Percentiles rank a stretch among this genome's conserved stretches.
These are phyloP conservation scores for Capsicum pubescens DNA, from an alignment of 257 asterid species.

Conservation along the genomic window DNA sequence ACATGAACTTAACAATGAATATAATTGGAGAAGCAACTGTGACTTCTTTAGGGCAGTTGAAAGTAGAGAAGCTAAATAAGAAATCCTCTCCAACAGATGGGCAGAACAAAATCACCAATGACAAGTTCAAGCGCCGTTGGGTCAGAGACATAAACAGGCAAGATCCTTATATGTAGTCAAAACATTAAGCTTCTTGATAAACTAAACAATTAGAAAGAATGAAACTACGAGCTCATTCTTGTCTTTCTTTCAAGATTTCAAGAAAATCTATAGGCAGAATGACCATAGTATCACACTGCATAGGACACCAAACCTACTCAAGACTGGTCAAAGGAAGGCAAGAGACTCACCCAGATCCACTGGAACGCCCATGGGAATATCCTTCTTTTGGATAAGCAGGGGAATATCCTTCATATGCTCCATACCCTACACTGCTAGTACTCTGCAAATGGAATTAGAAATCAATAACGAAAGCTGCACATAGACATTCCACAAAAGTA, in stretches of 20 bases:
- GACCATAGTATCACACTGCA: background rate
- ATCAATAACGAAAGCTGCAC: background rate
- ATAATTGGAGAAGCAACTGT: background rate
- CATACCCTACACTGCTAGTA: constrained; percentile 38
- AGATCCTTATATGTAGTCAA: background rate
- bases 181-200: background rate
- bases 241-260: constrained; percentile 30
- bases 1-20: constrained; percentile 43
- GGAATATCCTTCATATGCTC: constrained; percentile 42
- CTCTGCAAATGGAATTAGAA: constrained; percentile 28
- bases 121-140: background rate
- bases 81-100: constrained; percentile 1
- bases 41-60: constrained; percentile 2
- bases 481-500: background rate
- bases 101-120: background rate
- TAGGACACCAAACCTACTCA: constrained; percentile 19
- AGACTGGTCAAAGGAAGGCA: background rate
- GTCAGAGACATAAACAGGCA: background rate
- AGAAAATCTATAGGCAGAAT: constrained; percentile 19
- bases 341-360: constrained; percentile 39
- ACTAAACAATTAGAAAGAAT: background rate
- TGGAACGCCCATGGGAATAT: constrained; percentile 34
- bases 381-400: constrained; percentile 37
- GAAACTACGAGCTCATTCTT: background rate
- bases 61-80: constrained; percentile 11